phyloP scores from a whole-genome alignment of 805 yeast genomes.

The Scheffersomyces ergatensis region DNA sequence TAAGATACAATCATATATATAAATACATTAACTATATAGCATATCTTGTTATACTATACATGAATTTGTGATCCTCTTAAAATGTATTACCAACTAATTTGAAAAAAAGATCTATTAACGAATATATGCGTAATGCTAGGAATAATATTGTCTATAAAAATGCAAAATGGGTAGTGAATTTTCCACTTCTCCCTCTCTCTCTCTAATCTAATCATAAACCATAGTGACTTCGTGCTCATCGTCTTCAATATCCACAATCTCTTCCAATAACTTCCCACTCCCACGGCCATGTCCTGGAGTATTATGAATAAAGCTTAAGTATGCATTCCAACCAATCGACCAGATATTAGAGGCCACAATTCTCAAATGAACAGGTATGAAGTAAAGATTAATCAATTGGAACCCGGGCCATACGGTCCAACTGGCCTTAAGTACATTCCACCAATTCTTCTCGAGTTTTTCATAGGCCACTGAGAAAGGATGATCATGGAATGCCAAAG shows the following conservation, averaged over 20 bases:
- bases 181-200: too few species aligned
- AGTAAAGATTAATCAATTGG: conserved; percentile 35
- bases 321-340: conserved; percentile 43
- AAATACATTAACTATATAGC: too few species aligned
- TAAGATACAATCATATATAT: too few species aligned
- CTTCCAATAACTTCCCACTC: conserved; percentile 34
- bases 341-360: conserved; percentile 35
- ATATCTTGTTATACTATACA: too few species aligned
- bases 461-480: conserved; percentile 30
- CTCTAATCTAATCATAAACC: conserved; percentile 22
- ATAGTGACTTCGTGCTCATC: conserved; percentile 31
- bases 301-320: conserved; percentile 48
- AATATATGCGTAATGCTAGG: too few species aligned
- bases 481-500: conserved; percentile 32
- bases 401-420: conserved; percentile 45
- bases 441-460: conserved; percentile 37
- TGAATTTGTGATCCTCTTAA: too few species aligned
- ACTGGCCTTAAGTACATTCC: conserved; percentile 36
- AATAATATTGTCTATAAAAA: too few species aligned
- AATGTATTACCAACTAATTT: too few species aligned
- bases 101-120: too few species aligned
- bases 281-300: conserved; percentile 38
- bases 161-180: background rate
- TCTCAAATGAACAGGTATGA: conserved; percentile 38
- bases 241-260: conserved; percentile 38